Evolutionary conservation across 352 stramenopile genomes (phyloP).

Genomic region (Thalassiosira hispida): DNA sequence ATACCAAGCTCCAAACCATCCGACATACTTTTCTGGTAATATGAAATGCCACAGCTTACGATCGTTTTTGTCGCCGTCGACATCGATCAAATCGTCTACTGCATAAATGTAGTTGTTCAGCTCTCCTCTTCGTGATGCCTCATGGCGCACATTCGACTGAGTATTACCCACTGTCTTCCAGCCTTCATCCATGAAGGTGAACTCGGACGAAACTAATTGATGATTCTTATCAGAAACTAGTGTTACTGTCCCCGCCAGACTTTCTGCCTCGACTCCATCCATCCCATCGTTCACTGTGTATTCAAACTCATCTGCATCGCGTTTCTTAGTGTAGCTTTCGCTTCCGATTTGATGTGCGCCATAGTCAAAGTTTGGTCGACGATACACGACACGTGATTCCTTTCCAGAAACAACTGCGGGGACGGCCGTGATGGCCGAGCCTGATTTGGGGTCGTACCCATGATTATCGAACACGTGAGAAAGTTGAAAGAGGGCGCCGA

Average conservation of each 20-base stretch:
- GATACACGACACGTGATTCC: constrained; percentile 89
- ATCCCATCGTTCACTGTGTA: constrained; percentile 87
- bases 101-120: constrained; percentile 92
- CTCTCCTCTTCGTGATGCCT: constrained; percentile 67
- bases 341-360: constrained; percentile 22
- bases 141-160: constrained; percentile 19
- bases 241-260: constrained; percentile 82
- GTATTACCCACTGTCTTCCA: constrained; percentile 87
- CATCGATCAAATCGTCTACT: constrained; percentile 59
- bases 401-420: constrained; percentile 86
- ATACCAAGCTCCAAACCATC: constrained; percentile 90
- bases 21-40: constrained; percentile 88
- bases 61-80: constrained; percentile 36
- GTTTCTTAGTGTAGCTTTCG: constrained; percentile 37
- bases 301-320: constrained; percentile 88
- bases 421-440: constrained; percentile 76
- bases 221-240: constrained; percentile 81
- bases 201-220: constrained; percentile 88
- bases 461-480: constrained; percentile 90
- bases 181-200: constrained; percentile 85
- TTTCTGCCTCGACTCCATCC: constrained; percentile 56
- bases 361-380: constrained; percentile 68
- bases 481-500: constrained; percentile 89
- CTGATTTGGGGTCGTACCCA: constrained; percentile 89
- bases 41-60: constrained; percentile 91